Conservation (phyloP, 495 filamentous ascomycete genomes). For the Pyrenula massariospora region DNA sequence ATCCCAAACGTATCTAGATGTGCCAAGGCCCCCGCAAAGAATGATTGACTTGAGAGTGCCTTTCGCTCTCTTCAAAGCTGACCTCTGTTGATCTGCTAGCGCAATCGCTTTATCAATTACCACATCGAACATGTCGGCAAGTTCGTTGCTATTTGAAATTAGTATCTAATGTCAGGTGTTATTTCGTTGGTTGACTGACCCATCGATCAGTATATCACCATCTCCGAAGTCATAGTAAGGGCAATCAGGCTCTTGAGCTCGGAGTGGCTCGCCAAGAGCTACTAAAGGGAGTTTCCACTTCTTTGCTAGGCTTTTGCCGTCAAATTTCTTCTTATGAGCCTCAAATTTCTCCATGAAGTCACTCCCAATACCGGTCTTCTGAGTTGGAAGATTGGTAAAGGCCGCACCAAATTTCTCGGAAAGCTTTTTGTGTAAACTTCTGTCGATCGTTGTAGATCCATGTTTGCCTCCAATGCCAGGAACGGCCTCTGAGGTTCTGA, state of each 20-base stretch:
- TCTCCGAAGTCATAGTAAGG: slow-evolving; percentile 5
- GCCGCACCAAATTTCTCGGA: slow-evolving; percentile 13
- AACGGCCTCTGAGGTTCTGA: slow-evolving; percentile 14
- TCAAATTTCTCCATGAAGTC: slow-evolving; percentile 16
- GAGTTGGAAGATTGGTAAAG: slow-evolving; percentile 6
- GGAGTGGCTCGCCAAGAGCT: neutral
- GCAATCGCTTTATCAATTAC: slow-evolving; percentile 45
- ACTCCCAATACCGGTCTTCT: slow-evolving; percentile 10
- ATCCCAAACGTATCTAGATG: slow-evolving; percentile 48
- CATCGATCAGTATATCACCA: slow-evolving; percentile 2
- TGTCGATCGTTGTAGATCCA: slow-evolving; percentile 40
- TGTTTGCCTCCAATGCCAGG: slow-evolving; percentile 27
- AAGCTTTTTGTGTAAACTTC: slow-evolving; percentile 33
- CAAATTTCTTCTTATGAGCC: slow-evolving; percentile 12
- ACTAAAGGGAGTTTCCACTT: slow-evolving; percentile 2
- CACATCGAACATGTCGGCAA: slow-evolving; percentile 37
- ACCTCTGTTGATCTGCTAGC: slow-evolving; percentile 40
- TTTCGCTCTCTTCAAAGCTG: slow-evolving; percentile 24
- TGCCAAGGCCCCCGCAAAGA: slow-evolving; percentile 61
- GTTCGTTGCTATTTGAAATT: slow-evolving; percentile 12
- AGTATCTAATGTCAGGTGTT: neutral
- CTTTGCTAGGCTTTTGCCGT: neutral
- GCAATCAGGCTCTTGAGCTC: neutral
- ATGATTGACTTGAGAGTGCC: slow-evolving; percentile 39
- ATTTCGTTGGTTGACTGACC: neutral